These are phyloP conservation scores for Neofusicoccum ribis DNA, from an alignment of 2,329 filamentous ascomycete species.

Conservation along the genomic window DNA sequence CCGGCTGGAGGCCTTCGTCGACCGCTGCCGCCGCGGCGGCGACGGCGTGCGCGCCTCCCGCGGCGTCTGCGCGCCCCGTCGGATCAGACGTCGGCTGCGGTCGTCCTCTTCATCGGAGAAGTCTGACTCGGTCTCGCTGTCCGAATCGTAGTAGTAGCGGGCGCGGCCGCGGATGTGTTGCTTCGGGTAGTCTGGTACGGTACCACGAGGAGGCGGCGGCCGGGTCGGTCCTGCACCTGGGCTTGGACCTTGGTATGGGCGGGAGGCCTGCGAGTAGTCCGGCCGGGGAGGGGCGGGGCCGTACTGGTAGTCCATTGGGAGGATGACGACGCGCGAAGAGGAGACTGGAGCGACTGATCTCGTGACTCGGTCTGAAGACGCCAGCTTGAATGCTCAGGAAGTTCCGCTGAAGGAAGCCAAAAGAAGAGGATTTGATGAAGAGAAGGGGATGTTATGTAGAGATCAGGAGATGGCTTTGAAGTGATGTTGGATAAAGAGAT, in stretches of 20 bases:
- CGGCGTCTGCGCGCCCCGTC: neutral
- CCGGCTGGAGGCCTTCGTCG: neutral
- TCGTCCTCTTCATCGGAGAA: neutral
- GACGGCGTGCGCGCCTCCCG: neutral
- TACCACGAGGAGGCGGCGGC: neutral
- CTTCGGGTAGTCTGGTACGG: neutral
- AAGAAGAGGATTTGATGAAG: neutral
- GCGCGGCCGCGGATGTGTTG: neutral
- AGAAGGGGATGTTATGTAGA: neutral
- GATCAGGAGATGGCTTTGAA: too few species aligned
- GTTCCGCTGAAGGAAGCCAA: neutral
- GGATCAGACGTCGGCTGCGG: neutral
- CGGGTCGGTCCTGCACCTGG: neutral
- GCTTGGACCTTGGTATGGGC: neutral
- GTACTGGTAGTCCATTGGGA: neutral
- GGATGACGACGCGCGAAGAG: neutral
- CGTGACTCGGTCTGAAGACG: neutral
- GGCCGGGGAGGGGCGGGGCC: neutral
- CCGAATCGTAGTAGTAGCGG: neutral
- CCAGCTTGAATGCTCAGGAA: neutral
- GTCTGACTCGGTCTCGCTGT: neutral
- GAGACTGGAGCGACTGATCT: neutral
- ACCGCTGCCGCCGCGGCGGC: neutral
- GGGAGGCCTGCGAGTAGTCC: neutral
- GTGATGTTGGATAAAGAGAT: neutral